Conservation (phyloP, 2,329 filamentous ascomycete genomes). For the Hirsutella minnesotensis region DNA sequence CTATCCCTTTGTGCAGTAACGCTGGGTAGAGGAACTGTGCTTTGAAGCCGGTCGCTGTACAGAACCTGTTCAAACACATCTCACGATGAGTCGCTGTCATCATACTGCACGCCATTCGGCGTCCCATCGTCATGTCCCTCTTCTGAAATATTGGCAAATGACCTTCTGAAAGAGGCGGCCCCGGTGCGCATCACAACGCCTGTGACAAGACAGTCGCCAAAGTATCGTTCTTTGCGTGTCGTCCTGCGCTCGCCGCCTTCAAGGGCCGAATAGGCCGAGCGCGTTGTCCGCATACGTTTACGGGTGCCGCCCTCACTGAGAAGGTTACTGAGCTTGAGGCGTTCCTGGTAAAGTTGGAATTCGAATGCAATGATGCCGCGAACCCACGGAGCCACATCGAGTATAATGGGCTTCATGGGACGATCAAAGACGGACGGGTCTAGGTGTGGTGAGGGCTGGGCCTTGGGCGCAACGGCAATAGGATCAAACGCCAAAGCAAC, state of each 20-base stretch:
- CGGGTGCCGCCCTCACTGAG: slow-evolving; percentile 43
- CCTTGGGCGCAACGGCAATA: slow-evolving; percentile 40
- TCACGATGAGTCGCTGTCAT: too few relatives aligned
- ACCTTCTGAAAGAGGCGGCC: slow-evolving; percentile 17
- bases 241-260: slow-evolving; percentile 59
- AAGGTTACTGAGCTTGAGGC: slow-evolving; percentile 49
- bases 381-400: slow-evolving; percentile 84
- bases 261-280: slow-evolving; percentile 63
- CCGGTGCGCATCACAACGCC: slow-evolving; percentile 55
- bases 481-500: slow-evolving; percentile 49
- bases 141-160: slow-evolving; percentile 3
- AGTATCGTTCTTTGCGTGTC: slow-evolving; percentile 63
- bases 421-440: slow-evolving; percentile 69
- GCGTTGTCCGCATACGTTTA: slow-evolving; percentile 54
- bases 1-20: too few relatives aligned
- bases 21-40: too few relatives aligned
- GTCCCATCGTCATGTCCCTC: too few relatives aligned
- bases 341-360: slow-evolving; percentile 54
- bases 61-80: too few relatives aligned
- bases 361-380: slow-evolving; percentile 75
- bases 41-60: too few relatives aligned
- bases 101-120: too few relatives aligned
- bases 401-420: slow-evolving; percentile 48
- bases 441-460: slow-evolving; percentile 27
- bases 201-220: slow-evolving; percentile 48